A percentile compares a stretch with the other conserved stretches of the same genome.
Evolutionary conservation across 2,329 filamentous ascomycete species (phyloP).

Genomic region (Fusarium kyushuense): DNA sequence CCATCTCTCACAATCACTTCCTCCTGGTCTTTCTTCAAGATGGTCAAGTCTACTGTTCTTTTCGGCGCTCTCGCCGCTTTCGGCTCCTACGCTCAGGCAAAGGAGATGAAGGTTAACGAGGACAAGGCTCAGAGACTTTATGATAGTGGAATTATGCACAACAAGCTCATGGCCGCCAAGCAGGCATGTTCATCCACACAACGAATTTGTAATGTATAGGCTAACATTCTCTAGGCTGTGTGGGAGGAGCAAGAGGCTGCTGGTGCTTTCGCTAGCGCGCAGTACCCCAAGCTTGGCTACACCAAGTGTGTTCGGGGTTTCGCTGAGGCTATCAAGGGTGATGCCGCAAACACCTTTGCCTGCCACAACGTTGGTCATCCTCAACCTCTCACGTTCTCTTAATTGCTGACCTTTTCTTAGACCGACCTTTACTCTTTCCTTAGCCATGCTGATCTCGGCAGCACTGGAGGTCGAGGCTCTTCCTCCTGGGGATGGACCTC

Average conservation of each 20-base stretch:
- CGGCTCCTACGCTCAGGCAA: constrained; percentile 17
- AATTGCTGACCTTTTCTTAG: constrained; percentile 7
- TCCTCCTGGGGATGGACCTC: constrained; percentile 63
- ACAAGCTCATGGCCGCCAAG: constrained; percentile 38
- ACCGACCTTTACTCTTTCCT: constrained; percentile 67
- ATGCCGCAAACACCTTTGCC: constrained; percentile 61
- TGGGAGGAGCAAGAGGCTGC: constrained; percentile 52
- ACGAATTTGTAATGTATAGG: accelerated
- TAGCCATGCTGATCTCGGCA: constrained; percentile 65
- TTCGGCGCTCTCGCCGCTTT: constrained; percentile 28
- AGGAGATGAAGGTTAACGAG: constrained; percentile 38
- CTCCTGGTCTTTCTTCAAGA: not conserved
- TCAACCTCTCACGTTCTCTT: accelerated
- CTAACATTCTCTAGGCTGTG: constrained; percentile 42
- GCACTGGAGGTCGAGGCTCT: constrained; percentile 52
- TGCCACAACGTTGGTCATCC: constrained; percentile 57
- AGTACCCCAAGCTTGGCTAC: constrained; percentile 55
- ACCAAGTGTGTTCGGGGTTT: constrained; percentile 58
- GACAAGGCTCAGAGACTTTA: constrained; percentile 30
- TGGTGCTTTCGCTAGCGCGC: constrained; percentile 52
- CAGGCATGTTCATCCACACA: not conserved
- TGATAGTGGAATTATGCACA: constrained; percentile 39
- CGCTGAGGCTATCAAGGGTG: constrained; percentile 59
- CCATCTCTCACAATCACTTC: not conserved
- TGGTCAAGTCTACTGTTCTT: constrained; percentile 38